phyloP scores from a whole-genome alignment of 2,329 filamentous ascomycete genomes.

The Shiraia sp. region DNA sequence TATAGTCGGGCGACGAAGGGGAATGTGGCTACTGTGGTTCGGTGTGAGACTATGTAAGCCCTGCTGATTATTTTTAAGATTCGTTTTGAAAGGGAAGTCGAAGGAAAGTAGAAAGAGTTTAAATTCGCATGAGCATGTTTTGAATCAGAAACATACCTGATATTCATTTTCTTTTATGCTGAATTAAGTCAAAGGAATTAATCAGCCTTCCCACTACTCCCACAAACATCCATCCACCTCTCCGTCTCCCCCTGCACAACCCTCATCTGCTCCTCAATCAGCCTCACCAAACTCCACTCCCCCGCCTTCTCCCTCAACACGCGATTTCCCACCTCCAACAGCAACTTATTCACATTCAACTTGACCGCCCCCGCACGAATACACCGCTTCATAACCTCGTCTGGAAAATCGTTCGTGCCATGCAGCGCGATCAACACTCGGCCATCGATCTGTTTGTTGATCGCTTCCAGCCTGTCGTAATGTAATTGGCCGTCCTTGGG shows the following conservation, averaged over 20 bases:
- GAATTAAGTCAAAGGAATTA: too few relatives aligned
- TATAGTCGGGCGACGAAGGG: constrained; percentile 40
- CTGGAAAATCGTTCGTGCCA: constrained; percentile 60
- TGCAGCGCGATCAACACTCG: constrained; percentile 58
- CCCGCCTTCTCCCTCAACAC: constrained; percentile 47
- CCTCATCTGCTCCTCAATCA: constrained; percentile 54
- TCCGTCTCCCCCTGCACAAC: constrained; percentile 50
- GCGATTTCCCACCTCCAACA: constrained; percentile 53
- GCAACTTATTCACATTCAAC: constrained; percentile 61
- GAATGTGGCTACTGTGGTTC: constrained; percentile 35
- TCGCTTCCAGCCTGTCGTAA: constrained; percentile 34
- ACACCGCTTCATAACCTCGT: constrained; percentile 56
- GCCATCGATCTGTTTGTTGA: constrained; percentile 39
- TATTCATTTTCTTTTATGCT: too few relatives aligned
- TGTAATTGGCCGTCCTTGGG: constrained; percentile 38
- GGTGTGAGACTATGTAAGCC: constrained; percentile 27
- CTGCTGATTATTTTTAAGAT: too few relatives aligned
- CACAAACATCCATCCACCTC: constrained; percentile 55
- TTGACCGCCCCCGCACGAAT: constrained; percentile 59
- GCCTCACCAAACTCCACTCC: constrained; percentile 31
- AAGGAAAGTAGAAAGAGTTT: too few relatives aligned
- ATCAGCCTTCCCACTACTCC: constrained; percentile 50
- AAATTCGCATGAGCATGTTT: too few relatives aligned
- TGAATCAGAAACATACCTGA: too few relatives aligned
- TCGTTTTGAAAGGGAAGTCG: too few relatives aligned